A percentile compares a stretch with the other conserved stretches of the same genome.
Evolutionary conservation across 352 stramenopile genomes (phyloP).

Genomic region (Phytophthora ohioensis): DNA sequence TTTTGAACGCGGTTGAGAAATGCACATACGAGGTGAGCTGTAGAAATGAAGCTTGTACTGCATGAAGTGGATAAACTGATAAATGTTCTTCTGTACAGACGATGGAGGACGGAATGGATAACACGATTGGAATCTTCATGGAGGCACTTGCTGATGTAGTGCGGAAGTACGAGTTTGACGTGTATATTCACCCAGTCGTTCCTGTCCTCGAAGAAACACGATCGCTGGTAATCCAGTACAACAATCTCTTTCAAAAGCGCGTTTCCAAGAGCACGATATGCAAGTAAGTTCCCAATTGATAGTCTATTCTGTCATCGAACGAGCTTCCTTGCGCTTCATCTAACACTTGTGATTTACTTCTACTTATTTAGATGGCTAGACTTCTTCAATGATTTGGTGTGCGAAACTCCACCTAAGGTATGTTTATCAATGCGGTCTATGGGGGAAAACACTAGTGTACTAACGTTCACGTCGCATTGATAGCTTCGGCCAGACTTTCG

Average conservation of each 20-base stretch:
- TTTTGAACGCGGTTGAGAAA: slow-evolving; percentile 88
- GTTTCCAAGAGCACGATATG: slow-evolving; percentile 57
- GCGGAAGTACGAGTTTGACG: slow-evolving; percentile 68
- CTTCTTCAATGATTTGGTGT: slow-evolving; percentile 87
- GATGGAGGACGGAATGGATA: slow-evolving; percentile 81
- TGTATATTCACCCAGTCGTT: slow-evolving; percentile 88
- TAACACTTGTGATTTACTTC: slow-evolving; percentile 6
- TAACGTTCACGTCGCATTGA: background rate
- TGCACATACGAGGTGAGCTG: slow-evolving; percentile 82
- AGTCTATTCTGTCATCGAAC: too few species aligned
- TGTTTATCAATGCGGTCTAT: background rate
- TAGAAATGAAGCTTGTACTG: background rate
- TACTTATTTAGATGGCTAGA: slow-evolving; percentile 81
- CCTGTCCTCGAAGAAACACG: slow-evolving; percentile 92
- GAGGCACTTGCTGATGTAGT: slow-evolving; percentile 58
- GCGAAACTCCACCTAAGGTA: slow-evolving; percentile 56
- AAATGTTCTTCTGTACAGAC: slow-evolving; percentile 39
- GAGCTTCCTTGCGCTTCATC: background rate
- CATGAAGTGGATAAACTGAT: background rate
- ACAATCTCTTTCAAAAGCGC: slow-evolving; percentile 61
- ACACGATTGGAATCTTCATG: slow-evolving; percentile 88
- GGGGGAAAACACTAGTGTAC: background rate
- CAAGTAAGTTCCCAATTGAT: slow-evolving; percentile 32
- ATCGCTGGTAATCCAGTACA: slow-evolving; percentile 86
- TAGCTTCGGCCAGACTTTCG: slow-evolving; percentile 62